Base-by-base conservation (phyloP, 1,284 basidiomycete species). In the Microbotryum intermedium region DNA sequence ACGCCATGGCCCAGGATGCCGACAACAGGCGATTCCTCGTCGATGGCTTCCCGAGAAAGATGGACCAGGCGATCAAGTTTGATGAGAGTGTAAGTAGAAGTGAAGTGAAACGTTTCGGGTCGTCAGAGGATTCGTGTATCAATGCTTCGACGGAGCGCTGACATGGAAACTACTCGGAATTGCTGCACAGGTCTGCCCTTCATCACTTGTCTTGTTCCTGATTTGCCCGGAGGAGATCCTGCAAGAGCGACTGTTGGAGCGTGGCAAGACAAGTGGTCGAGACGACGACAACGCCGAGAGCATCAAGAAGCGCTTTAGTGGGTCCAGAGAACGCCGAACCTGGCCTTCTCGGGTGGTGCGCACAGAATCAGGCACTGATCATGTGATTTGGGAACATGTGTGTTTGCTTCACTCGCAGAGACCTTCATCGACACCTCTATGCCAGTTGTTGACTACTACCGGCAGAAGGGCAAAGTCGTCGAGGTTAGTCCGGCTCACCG, bases 31-130 rank as follows among this genome's bases (percentile, higher is more conserved):
- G 90, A 52, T 98, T 98, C 80, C 81, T 98, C 66, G 86, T 99
- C 68, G 95, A 99, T 70, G 95, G 95, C 4, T 98, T 98, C 79
- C 95, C 95, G 50, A 82, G 95, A 63, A 90, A 97, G 80, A 92
- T 98, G 90, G 95, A 98, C 75, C 95, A 99, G 77, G 94, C 94
- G 0, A 69, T 86, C 72, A 86, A 86, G 76, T 99, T 98, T 72
- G 95, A 98, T 73, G 79, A 89, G 72, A 81, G 84, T 53, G 93
- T 93, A 70, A 70, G 83, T 77, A 21, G 1, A 5, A 16, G 34
- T 6, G 34, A 16, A 5, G 10, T 30, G 29, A n/a, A n/a, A n/a
- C n/a, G n/a, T n/a, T n/a, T n/a, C n/a, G n/a, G n/a, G n/a, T n/a
- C 28, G 4, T 47, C n/a, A 29, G 23, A 13, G 9, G 13, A 6